Base-by-base conservation (phyloP, 345 rosid species). In the Iberis pinnata region DNA sequence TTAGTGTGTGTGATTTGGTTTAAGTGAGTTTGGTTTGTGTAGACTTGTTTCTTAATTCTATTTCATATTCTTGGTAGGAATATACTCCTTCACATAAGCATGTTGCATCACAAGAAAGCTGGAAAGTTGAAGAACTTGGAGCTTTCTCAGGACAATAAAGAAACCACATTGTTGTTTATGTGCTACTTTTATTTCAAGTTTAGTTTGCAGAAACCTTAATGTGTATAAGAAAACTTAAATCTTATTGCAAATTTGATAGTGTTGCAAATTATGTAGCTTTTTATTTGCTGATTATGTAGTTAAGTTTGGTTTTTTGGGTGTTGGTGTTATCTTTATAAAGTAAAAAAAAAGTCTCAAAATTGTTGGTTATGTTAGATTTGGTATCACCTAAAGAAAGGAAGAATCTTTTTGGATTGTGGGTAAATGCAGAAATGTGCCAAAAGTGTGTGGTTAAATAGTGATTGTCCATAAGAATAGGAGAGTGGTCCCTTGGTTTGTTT, bases 81-180 rank as follows among this genome's bases (percentile, higher is more conserved):
- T 82, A 80, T 54, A 56, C 71, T 48, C 92, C 95, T 49, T 72
- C 73, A 38, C 96, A 90, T 46, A 76, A 77, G 56, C 87, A 80
- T 0, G 72, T 89, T 29, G 90, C 97, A 53, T 63, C 90, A 31
- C 90, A 70, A n/a, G 96, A 86, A 75, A 89, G 89, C 87, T 89
- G 97, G 97, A 64, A 78, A 47, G 76, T 70, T 82, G 76, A 80
- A 63, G 74, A 89, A 53, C 80, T 83, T 6, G 88, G 82, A 43
- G 78, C 70, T 49, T 78, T 78, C 46, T 56, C 77, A n/a, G 67
- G 57, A 68, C 69, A 78, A 40, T 46, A 58, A 61, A 60, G 61
- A 68, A 67, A 69, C 33, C 51, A 29, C 43, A 39, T 12, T 27
- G 5, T 52, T 59, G 41, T 44, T 50, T 36, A 37, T 43, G 43